phyloP scores from a whole-genome alignment of 371 early-diverging fungal genomes.

The Mortierella sp. region DNA sequence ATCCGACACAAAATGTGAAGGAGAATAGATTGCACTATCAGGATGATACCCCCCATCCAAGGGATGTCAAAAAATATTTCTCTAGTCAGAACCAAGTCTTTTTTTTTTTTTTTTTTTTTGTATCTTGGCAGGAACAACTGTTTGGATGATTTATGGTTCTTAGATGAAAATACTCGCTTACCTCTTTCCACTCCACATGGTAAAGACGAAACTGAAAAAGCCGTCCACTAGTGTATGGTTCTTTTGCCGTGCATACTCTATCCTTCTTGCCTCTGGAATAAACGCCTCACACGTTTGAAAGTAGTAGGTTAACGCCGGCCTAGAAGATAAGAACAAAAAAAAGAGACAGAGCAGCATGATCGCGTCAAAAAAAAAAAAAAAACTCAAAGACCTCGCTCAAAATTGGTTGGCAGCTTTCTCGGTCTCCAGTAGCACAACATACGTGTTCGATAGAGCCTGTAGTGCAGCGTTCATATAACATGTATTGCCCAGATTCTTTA shows the following conservation, averaged over 20 bases:
- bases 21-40: constrained; percentile 47
- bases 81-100: no score
- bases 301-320: constrained; percentile 48
- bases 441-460: constrained; percentile 61
- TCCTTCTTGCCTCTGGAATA: constrained; percentile 45
- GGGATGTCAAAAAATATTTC: neutral
- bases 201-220: constrained; percentile 46
- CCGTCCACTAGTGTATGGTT: constrained; percentile 48
- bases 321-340: neutral
- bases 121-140: no score
- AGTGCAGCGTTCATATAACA: constrained; percentile 70
- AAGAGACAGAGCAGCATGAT: neutral
- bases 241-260: constrained; percentile 41
- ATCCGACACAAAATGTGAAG: constrained; percentile 45
- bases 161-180: constrained; percentile 8
- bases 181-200: constrained; percentile 57
- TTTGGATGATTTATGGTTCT: no score
- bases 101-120: no score
- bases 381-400: neutral
- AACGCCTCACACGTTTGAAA: constrained; percentile 54
- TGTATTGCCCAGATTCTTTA: constrained; percentile 69
- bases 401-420: no score
- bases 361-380: neutral
- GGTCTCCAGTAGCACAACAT: constrained; percentile 9
- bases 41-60: neutral